These are phyloP conservation scores for Sclerotinia glacialis DNA, from an alignment of 2,329 filamentous ascomycete species.

Conservation along the genomic window DNA sequence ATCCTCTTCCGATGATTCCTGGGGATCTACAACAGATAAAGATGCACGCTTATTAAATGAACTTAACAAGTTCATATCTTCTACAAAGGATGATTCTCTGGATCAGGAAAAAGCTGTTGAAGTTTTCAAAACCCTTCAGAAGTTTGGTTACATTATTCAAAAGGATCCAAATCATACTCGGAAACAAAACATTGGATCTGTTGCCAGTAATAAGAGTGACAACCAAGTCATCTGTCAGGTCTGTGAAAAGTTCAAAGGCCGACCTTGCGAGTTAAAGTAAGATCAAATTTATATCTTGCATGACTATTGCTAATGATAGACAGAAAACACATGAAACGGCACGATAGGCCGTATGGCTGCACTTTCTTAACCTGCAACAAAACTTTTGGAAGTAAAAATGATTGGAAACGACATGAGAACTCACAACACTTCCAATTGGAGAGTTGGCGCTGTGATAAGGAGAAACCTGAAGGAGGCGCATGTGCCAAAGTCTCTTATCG, in stretches of 20 bases:
- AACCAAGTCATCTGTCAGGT: conserved; percentile 40
- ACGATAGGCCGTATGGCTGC: conserved; percentile 78
- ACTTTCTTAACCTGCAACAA: conserved; percentile 69
- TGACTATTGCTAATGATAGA: conserved; percentile 20
- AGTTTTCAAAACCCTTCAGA: conserved; percentile 31
- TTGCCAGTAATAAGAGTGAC: conserved; percentile 34
- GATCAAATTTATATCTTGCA: conserved; percentile 26
- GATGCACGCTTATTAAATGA: background rate
- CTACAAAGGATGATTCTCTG: conserved; percentile 24
- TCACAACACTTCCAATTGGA: conserved; percentile 72
- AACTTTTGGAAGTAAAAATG: conserved; percentile 85
- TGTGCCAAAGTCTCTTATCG: conserved; percentile 62
- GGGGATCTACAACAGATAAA: conserved; percentile 21
- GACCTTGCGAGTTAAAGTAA: conserved; percentile 58
- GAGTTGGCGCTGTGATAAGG: conserved; percentile 65
- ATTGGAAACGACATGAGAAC: conserved; percentile 90
- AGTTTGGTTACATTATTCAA: conserved; percentile 33
- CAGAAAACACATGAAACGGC: conserved; percentile 82
- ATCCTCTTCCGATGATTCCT: conserved; percentile 20
- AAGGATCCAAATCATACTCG: conserved; percentile 28
- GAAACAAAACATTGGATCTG: conserved; percentile 31
- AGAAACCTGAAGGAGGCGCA: conserved; percentile 33
- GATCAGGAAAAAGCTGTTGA: conserved; percentile 29
- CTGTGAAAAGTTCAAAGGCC: conserved; percentile 49
- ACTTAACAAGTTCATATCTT: background rate